phyloP scores from a whole-genome alignment of 2,329 filamentous ascomycete genomes.

The Aspergillus neotritici region DNA sequence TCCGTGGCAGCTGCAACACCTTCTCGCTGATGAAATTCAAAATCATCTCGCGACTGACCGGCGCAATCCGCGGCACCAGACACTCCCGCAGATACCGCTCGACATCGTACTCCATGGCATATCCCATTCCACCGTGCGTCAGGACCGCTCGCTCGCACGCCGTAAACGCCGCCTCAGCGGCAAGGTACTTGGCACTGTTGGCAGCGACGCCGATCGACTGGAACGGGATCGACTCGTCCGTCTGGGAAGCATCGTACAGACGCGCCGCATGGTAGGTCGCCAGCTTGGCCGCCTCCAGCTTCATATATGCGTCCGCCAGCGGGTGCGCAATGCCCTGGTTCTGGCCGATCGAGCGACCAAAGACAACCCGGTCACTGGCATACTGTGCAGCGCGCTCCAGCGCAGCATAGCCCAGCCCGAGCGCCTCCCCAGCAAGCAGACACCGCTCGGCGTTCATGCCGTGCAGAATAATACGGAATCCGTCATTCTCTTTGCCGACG shows the following conservation, averaged over 20 bases:
- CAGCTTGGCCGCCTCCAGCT: slow-evolving; percentile 56
- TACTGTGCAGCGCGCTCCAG: slow-evolving; percentile 59
- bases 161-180: slow-evolving; percentile 56
- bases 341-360: slow-evolving; percentile 53
- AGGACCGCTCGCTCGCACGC: slow-evolving; percentile 55
- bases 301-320: slow-evolving; percentile 55
- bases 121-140: slow-evolving; percentile 58
- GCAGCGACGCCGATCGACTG: slow-evolving; percentile 59
- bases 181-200: slow-evolving; percentile 64
- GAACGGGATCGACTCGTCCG: slow-evolving; percentile 48
- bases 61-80: slow-evolving; percentile 55
- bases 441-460: slow-evolving; percentile 77
- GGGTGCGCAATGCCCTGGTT: slow-evolving; percentile 58
- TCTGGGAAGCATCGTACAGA: slow-evolving; percentile 51
- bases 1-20: slow-evolving; percentile 38
- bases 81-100: slow-evolving; percentile 56
- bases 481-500: slow-evolving; percentile 66
- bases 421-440: slow-evolving; percentile 69
- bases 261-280: slow-evolving; percentile 57
- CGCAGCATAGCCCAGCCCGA: slow-evolving; percentile 72
- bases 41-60: slow-evolving; percentile 51
- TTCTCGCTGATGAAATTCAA: slow-evolving; percentile 43
- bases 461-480: slow-evolving; percentile 73
- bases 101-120: slow-evolving; percentile 59
- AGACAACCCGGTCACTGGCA: slow-evolving; percentile 58